Evolutionary conservation across 352 stramenopile genomes (phyloP).

Genomic region (Phytophthora pseudosyringae): DNA sequence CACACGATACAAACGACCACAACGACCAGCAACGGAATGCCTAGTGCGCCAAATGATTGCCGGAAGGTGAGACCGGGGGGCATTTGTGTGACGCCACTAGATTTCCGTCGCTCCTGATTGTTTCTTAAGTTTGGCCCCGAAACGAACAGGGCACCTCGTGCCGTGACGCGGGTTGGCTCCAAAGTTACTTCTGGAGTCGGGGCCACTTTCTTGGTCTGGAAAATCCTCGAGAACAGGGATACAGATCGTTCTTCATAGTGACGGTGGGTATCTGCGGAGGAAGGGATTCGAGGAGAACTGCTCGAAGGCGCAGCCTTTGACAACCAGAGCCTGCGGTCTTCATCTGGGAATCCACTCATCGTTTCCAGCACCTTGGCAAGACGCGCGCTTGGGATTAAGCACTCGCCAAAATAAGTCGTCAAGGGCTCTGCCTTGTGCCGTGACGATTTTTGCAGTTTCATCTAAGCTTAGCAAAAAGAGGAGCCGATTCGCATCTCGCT

Average conservation of each 20-base stretch:
- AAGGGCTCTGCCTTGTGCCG: background rate
- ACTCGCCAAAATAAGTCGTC: background rate
- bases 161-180: background rate
- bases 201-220: conserved; percentile 1
- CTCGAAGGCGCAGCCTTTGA: conserved; percentile 4
- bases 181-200: background rate
- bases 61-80: conserved; percentile 14
- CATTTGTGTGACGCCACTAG: background rate
- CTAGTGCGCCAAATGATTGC: conserved; percentile 29
- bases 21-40: conserved; percentile 23
- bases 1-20: conserved; percentile 28
- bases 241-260: background rate
- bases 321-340: conserved; percentile 16
- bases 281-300: background rate
- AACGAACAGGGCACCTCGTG: background rate
- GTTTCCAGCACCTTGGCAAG: background rate
- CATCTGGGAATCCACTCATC: conserved; percentile 4
- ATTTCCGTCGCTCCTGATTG: background rate
- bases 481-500: too few relatives aligned
- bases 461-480: background rate
- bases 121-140: conserved; percentile 1
- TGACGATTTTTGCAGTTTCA: background rate
- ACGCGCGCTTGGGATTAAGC: background rate
- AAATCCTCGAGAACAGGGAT: background rate
- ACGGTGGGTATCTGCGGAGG: background rate